Evolutionary conservation across 495 filamentous ascomycete species (phyloP), one percentile per base, ranked within the genome.

Genomic region (Tuber aestivum): DNA sequence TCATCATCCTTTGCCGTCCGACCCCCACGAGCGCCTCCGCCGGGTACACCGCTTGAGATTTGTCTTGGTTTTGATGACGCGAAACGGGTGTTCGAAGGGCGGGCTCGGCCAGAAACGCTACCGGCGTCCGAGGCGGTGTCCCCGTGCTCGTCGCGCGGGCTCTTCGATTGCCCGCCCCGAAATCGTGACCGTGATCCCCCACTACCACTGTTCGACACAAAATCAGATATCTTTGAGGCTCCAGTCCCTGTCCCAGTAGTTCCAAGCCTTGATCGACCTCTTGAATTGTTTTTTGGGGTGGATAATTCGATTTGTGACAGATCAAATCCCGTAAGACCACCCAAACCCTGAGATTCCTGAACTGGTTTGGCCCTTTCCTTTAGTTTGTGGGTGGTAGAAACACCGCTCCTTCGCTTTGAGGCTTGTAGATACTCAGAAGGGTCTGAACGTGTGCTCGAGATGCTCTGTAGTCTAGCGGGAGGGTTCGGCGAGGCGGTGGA

Each of bases 191-290:
- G 73, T 14, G 80, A 82, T 42, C 81, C 81, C 35, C 77, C 80
- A 48, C 81, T 82, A 0, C 79, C 79, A 18, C 80, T 77, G 27
- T 79, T 82, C 16, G 81, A 82, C 20, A 82, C 80, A 48, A 83
- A 79, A 44, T 82, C 81, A 41, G 69, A 73, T 70, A 82, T 77
- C 72, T 82, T 82, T 21, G 70, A 73, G 12, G 74, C 70, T 7
- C 23, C 56, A 45, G 77, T 79, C 78, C 78, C 78, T 42, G 70
- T 75, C n/a, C 76, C 74, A 32, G 38, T 48, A 38, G 38, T 42
- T 23, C n/a, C 41, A n/a, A 70, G 27, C 20, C 76, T 73, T 20
- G 42, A 35, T 48, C 73, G 72, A 12, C 61, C 70, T 42, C 78
- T 61, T 35, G 27, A 35, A n/a, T 79, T 79, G 56, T 79, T 79